These are phyloP conservation scores for Rhodocollybia butyracea DNA, from an alignment of 768 basidiomycete species.

Conservation along the genomic window DNA sequence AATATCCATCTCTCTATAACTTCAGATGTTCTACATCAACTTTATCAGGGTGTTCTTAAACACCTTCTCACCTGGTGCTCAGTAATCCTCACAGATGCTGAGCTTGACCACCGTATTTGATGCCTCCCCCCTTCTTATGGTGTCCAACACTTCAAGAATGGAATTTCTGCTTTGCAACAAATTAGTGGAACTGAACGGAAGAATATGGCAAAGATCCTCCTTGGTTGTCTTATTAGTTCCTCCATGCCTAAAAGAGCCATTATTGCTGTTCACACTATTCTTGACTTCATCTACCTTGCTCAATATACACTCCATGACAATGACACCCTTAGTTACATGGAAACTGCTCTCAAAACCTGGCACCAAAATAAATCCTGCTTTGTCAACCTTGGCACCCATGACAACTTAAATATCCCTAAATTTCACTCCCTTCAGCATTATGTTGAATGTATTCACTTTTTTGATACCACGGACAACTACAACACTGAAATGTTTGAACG, in stretches of 20 bases:
- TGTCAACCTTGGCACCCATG: conserved; percentile 13
- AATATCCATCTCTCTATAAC: no score
- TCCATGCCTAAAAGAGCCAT: not conserved
- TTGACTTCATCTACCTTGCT: not conserved
- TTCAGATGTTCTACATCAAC: no score
- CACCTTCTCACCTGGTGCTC: no score
- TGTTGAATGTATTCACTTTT: conserved; percentile 18
- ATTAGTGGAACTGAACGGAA: not conserved
- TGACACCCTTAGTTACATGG: not conserved
- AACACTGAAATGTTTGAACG: conserved; percentile 28
- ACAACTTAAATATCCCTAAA: conserved; percentile 35
- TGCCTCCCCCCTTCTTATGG: no score
- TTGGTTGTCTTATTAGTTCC: not conserved
- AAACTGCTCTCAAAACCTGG: not conserved
- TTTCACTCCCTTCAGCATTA: conserved; percentile 27
- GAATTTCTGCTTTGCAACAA: not conserved
- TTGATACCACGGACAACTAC: conserved; percentile 23
- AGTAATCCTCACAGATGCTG: no score
- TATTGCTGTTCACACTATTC: not conserved
- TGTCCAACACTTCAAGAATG: not conserved
- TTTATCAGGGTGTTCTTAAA: no score
- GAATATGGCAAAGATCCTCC: not conserved
- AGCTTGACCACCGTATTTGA: no score
- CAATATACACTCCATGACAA: not conserved
- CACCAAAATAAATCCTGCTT: conserved; percentile 11